These are phyloP conservation scores for Dryas octopetala DNA, from an alignment of 306 rosid species.

Conservation along the genomic window DNA sequence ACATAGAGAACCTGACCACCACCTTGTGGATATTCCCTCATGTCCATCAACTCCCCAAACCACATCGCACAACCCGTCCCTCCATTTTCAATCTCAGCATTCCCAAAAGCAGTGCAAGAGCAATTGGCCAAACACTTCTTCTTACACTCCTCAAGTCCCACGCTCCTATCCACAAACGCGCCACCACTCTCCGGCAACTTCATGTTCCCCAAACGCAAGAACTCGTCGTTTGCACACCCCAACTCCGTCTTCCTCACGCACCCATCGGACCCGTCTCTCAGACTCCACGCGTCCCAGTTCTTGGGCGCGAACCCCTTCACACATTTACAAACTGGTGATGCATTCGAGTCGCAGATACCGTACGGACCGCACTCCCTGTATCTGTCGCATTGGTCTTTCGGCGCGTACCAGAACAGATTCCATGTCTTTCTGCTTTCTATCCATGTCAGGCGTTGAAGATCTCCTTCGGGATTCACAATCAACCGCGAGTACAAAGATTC, in stretches of 20 bases:
- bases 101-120: conserved; percentile 61
- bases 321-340: conserved; percentile 62
- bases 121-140: conserved; percentile 48
- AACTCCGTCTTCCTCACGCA: conserved; percentile 54
- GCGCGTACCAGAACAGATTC: conserved; percentile 60
- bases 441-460: conserved; percentile 49
- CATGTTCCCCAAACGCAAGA: conserved; percentile 35
- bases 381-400: conserved; percentile 59
- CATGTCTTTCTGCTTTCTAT: conserved; percentile 34
- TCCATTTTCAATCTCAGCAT: conserved; percentile 34
- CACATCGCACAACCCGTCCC: conserved; percentile 68
- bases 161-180: conserved; percentile 39
- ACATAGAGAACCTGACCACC: conserved; percentile 64
- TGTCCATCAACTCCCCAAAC: conserved; percentile 46
- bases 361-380: conserved; percentile 57
- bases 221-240: conserved; percentile 48
- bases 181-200: conserved; percentile 61
- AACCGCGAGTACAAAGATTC: conserved; percentile 41
- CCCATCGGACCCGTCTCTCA: conserved; percentile 77
- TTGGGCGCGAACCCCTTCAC: conserved; percentile 58
- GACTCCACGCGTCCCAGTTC: conserved; percentile 54
- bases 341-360: conserved; percentile 54
- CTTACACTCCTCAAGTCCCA: conserved; percentile 42
- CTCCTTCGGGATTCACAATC: conserved; percentile 27
- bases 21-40: conserved; percentile 30